These are phyloP conservation scores for Puccinellia tenuiflora DNA, from an alignment of 176 grass and related monocot genomes.

Conservation along the genomic window DNA sequence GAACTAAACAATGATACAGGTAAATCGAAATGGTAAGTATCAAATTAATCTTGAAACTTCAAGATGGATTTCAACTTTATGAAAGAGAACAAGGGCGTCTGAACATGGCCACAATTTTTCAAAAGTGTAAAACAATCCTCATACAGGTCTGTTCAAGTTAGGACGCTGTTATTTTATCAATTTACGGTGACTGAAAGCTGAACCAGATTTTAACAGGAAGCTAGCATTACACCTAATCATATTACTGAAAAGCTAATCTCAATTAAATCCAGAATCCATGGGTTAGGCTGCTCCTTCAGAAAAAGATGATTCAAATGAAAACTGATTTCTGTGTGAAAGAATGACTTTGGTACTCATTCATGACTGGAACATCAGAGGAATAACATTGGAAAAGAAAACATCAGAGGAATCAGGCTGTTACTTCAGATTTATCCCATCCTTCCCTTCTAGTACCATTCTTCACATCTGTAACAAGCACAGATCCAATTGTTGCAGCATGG, in stretches of 20 bases:
- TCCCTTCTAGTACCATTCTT: constrained; percentile 71
- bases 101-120: not conserved
- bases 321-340: not conserved
- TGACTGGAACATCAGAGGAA: constrained; percentile 19
- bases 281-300: not conserved
- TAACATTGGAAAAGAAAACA: not conserved
- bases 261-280: not conserved
- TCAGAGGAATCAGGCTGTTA: constrained; percentile 32
- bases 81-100: not conserved
- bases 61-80: not conserved
- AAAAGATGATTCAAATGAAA: not conserved
- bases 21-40: not conserved
- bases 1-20: not conserved
- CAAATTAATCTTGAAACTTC: constrained; percentile 6
- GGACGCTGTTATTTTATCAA: not conserved
- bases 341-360: not conserved
- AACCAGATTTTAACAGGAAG: not conserved
- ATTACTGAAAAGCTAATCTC: constrained; percentile 1
- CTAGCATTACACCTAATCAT: not conserved
- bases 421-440: constrained; percentile 90
- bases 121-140: not conserved
- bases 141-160: not conserved
- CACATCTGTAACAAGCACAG: constrained; percentile 87
- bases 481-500: constrained; percentile 86
- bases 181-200: constrained; percentile 2